Conservation (phyloP, 2,329 filamentous ascomycete genomes). For the Penicillium sp. region DNA sequence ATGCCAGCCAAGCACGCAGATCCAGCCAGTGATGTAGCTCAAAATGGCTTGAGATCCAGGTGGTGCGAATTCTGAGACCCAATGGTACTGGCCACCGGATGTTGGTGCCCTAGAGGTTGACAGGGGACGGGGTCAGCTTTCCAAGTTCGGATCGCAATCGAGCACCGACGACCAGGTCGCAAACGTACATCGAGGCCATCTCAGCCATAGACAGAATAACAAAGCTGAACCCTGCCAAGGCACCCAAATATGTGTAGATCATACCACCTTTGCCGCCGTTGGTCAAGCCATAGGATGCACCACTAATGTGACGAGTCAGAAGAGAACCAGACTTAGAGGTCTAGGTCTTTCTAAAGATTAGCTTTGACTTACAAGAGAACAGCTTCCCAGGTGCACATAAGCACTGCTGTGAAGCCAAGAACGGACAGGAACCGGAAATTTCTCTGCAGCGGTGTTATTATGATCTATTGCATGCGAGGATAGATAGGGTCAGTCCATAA, state of each 20-base stretch:
- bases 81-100: slow-evolving; percentile 40
- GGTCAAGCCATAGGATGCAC: slow-evolving; percentile 26
- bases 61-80: slow-evolving; percentile 45
- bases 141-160: too few relatives aligned
- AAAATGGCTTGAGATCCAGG: slow-evolving; percentile 43
- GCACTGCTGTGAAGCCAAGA: slow-evolving; percentile 35
- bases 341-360: neutral
- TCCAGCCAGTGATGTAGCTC: slow-evolving; percentile 51
- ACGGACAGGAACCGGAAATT: slow-evolving; percentile 40
- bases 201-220: slow-evolving; percentile 44
- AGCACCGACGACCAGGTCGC: neutral
- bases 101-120: slow-evolving; percentile 39
- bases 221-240: slow-evolving; percentile 33
- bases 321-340: neutral
- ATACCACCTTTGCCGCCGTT: slow-evolving; percentile 43
- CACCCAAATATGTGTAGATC: slow-evolving; percentile 40
- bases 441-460: slow-evolving; percentile 18
- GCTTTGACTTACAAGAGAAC: slow-evolving; percentile 11
- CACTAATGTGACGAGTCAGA: neutral
- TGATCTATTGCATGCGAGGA: neutral
- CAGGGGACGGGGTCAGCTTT: neutral
- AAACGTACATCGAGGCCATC: slow-evolving; percentile 46
- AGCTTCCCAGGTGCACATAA: slow-evolving; percentile 39
- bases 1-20: slow-evolving; percentile 49
- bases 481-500: neutral